These are phyloP conservation scores for Flaveria ramosissima DNA, from an alignment of 129 eudicot species.

Conservation along the genomic window DNA sequence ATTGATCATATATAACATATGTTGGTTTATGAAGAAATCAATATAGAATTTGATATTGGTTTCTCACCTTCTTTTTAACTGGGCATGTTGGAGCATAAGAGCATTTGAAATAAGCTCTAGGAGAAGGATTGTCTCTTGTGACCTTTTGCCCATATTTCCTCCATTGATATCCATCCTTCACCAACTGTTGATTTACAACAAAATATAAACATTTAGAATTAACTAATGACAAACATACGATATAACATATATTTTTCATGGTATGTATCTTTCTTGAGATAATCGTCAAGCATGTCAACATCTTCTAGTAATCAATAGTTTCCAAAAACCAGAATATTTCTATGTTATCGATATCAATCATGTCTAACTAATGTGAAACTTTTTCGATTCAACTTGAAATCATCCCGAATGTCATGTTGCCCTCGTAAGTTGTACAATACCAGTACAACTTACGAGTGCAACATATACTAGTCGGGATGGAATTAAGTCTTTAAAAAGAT, in stretches of 20 bases:
- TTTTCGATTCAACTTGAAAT: no score
- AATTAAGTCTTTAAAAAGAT: neutral
- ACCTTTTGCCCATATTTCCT: conserved; percentile 99
- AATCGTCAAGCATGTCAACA: no score
- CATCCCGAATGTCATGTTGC: no score
- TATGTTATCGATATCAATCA: no score
- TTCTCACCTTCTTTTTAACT: conserved; percentile 89
- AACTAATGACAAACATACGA: neutral
- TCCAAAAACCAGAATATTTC: no score
- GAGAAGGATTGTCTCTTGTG: conserved; percentile 96
- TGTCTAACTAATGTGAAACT: no score
- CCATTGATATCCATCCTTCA: conserved; percentile 98
- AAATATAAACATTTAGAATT: conserved; percentile 11
- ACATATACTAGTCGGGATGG: no score
- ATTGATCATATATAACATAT: neutral
- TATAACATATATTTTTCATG: neutral
- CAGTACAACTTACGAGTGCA: no score
- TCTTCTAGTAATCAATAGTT: no score
- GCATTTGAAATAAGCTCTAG: conserved; percentile 99
- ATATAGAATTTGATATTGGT: neutral
- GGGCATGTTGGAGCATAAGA: conserved; percentile 96
- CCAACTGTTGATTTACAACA: conserved; percentile 47
- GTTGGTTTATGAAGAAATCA: neutral
- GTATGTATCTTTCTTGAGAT: no score
- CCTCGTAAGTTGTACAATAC: no score